phyloP scores from a whole-genome alignment of 495 filamentous ascomycete species.

The Xeromyces bisporus region DNA sequence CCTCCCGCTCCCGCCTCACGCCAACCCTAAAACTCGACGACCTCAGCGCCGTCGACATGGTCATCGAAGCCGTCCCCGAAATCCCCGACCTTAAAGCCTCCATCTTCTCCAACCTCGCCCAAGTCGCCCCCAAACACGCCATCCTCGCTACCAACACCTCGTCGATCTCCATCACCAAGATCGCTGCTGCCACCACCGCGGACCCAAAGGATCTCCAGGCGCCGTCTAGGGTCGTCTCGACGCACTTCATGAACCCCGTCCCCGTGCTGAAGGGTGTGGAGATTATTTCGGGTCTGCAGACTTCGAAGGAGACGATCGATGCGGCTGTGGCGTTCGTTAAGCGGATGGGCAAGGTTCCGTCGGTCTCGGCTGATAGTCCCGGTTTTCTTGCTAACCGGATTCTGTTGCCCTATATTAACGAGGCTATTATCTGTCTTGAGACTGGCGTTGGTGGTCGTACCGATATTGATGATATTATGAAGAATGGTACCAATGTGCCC shows the following conservation, averaged over 20 bases:
- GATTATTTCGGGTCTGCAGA: slow-evolving; percentile 89
- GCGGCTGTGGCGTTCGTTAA: slow-evolving; percentile 76
- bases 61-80: slow-evolving; percentile 96
- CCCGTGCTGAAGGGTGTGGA: slow-evolving; percentile 95
- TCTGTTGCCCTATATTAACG: slow-evolving; percentile 98
- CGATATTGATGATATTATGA: slow-evolving; percentile 95
- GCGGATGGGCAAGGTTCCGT: slow-evolving; percentile 84
- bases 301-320: slow-evolving; percentile 60
- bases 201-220: slow-evolving; percentile 65
- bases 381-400: slow-evolving; percentile 96
- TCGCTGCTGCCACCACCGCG: slow-evolving; percentile 66
- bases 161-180: slow-evolving; percentile 91
- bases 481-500: slow-evolving; percentile 94
- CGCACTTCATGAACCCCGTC: slow-evolving; percentile 99
- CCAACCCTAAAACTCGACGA: slow-evolving; percentile 59
- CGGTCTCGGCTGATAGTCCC: slow-evolving; percentile 71
- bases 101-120: slow-evolving; percentile 73
- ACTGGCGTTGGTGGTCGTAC: slow-evolving; percentile 76
- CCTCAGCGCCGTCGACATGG: slow-evolving; percentile 78
- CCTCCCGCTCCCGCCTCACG: slow-evolving; percentile 46
- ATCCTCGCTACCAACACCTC: slow-evolving; percentile 96
- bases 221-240: slow-evolving; percentile 77
- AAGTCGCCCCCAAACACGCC: slow-evolving; percentile 70
- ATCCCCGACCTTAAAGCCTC: slow-evolving; percentile 70
- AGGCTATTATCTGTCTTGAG: slow-evolving; percentile 92